Percentiles rank a stretch among this genome's conserved stretches.
Evolutionary conservation across 257 asterid genomes (phyloP).

Genomic region (Ajuga chamaepitys): DNA sequence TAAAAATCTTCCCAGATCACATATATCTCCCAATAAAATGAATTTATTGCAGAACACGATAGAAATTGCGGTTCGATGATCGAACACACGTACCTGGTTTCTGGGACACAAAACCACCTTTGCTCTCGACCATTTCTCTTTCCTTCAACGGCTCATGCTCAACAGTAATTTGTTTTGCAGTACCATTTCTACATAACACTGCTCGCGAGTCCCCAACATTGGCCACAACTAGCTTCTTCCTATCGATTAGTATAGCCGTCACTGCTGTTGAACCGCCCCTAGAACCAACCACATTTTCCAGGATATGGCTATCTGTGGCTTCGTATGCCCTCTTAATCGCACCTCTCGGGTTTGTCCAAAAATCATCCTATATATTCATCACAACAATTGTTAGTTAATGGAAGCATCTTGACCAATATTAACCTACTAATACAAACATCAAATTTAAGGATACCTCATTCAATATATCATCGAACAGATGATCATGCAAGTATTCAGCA

Average conservation of each 20-base stretch:
- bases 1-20: too few species aligned
- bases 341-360: slow-evolving; percentile 28
- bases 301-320: slow-evolving; percentile 23
- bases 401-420: not conserved
- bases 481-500: slow-evolving; percentile 37
- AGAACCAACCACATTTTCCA: slow-evolving; percentile 30
- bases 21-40: not conserved
- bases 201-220: slow-evolving; percentile 54
- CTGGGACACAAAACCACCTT: slow-evolving; percentile 38
- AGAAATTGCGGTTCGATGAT: not conserved
- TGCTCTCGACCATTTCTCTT: slow-evolving; percentile 31
- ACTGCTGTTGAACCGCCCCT: slow-evolving; percentile 51
- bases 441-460: slow-evolving; percentile 22
- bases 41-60: not conserved
- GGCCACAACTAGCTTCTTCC: slow-evolving; percentile 32
- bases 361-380: slow-evolving; percentile 24
- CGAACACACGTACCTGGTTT: slow-evolving; percentile 17
- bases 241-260: slow-evolving; percentile 33
- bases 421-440: not conserved
- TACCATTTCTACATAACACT: slow-evolving; percentile 27
- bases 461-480: slow-evolving; percentile 36
- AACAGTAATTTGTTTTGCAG: slow-evolving; percentile 23
- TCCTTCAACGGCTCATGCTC: slow-evolving; percentile 44
- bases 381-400: not conserved
- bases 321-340: slow-evolving; percentile 32